A percentile compares a stretch with the other conserved stretches of the same genome.
Evolutionary conservation across 2,329 filamentous ascomycete species (phyloP).

Genomic region (Sclerotinia glacialis): DNA sequence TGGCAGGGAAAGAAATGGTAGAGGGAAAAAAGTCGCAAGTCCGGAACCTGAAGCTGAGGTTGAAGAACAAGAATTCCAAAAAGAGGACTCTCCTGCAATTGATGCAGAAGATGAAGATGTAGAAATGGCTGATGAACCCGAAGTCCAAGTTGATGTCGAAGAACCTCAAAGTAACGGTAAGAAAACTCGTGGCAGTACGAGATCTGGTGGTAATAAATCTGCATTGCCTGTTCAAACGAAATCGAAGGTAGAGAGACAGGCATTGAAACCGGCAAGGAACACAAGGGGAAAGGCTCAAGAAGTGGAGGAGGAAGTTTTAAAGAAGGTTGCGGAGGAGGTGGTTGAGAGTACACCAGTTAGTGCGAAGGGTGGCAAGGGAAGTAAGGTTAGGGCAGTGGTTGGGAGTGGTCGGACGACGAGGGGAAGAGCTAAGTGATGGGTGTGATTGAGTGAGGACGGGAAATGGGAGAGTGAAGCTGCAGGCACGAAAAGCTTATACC

Average conservation of each 20-base stretch:
- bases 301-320: background rate
- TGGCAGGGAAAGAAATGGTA: background rate
- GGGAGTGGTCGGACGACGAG: background rate
- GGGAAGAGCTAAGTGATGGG: background rate
- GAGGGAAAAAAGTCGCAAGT: background rate
- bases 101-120: constrained; percentile 21
- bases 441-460: background rate
- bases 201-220: background rate
- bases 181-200: background rate
- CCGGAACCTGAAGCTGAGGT: constrained; percentile 4
- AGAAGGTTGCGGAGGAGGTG: background rate
- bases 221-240: background rate
- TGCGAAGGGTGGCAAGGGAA: background rate
- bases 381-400: background rate
- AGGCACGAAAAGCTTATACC: constrained; percentile 3
- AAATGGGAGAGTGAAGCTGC: background rate
- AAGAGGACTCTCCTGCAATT: constrained; percentile 31
- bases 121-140: background rate
- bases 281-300: background rate
- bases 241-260: background rate
- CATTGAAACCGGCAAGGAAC: background rate
- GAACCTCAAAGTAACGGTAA: background rate
- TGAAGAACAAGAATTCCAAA: constrained; percentile 27
- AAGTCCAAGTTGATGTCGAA: background rate
- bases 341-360: background rate